Conservation (phyloP, 176 grass and related monocot species). For the Aegilops longissima region DNA sequence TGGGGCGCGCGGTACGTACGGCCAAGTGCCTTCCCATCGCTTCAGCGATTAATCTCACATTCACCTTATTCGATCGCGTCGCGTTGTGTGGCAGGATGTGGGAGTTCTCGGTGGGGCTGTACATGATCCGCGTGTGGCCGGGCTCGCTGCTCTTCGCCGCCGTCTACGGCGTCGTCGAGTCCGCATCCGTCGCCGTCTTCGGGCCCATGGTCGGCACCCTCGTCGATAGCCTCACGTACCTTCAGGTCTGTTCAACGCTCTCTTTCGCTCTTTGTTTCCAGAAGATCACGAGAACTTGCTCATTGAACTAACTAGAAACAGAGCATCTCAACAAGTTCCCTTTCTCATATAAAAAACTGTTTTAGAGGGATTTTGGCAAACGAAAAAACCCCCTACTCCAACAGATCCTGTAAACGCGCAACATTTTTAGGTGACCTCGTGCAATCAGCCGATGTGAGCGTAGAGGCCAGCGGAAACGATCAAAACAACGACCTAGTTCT, state of each 20-base stretch:
- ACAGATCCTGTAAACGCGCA: too few species aligned
- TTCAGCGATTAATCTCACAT: too few species aligned
- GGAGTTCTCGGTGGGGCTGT: conserved; percentile 90
- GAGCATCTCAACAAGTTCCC: too few species aligned
- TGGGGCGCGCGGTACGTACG: conserved; percentile 67
- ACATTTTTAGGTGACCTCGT: too few species aligned
- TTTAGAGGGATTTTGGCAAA: too few species aligned
- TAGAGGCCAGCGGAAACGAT: too few species aligned
- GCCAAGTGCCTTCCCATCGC: neutral
- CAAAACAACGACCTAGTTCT: too few species aligned
- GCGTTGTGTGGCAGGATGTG: conserved; percentile 59
- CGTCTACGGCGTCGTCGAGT: conserved; percentile 80
- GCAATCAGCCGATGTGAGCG: too few species aligned
- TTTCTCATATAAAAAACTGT: too few species aligned
- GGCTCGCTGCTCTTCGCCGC: conserved; percentile 84
- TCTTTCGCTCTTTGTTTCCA: neutral
- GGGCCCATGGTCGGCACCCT: conserved; percentile 66
- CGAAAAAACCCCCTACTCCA: too few species aligned
- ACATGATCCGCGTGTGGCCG: conserved; percentile 94
- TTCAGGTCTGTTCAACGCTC: conserved; percentile 39
- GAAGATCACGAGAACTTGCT: neutral
- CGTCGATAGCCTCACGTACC: conserved; percentile 67
- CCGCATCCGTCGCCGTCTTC: conserved; percentile 55
- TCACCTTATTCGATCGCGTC: neutral
- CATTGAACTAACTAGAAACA: neutral